These are phyloP conservation scores for Rusavskia elegans DNA, from an alignment of 495 filamentous ascomycete species.

Conservation along the genomic window DNA sequence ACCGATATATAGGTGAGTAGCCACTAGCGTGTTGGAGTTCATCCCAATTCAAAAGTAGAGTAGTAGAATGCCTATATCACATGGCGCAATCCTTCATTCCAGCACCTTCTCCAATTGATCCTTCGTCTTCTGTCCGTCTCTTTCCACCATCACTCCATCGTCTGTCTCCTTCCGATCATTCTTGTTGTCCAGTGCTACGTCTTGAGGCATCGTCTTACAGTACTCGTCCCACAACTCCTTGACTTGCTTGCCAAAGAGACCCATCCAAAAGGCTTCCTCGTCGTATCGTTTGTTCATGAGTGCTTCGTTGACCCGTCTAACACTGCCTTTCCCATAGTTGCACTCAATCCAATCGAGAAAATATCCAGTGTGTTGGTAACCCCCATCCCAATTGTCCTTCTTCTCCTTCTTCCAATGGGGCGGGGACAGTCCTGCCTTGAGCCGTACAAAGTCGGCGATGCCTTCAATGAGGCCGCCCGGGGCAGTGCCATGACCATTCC, in stretches of 20 bases:
- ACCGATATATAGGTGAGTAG: no score
- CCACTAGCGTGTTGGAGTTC: no score
- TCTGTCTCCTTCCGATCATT: no score
- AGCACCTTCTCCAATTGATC: no score
- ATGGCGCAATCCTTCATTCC: no score
- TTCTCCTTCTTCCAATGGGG: constrained; percentile 65
- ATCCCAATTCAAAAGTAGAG: no score
- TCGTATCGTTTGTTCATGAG: constrained; percentile 29
- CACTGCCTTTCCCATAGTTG: constrained; percentile 12
- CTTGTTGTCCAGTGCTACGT: neutral
- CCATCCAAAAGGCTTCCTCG: constrained; percentile 52
- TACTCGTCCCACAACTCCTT: constrained; percentile 65
- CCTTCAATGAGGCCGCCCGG: constrained; percentile 83
- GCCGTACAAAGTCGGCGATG: constrained; percentile 82
- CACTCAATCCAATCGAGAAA: constrained; percentile 49
- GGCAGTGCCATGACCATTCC: constrained; percentile 42
- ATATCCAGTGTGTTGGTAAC: constrained; percentile 85
- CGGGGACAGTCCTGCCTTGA: constrained; percentile 55
- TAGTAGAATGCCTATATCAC: no score
- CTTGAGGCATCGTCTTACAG: constrained; percentile 12
- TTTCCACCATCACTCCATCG: no score
- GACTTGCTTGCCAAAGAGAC: constrained; percentile 47
- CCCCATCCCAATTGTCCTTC: constrained; percentile 63
- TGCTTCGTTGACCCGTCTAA: constrained; percentile 14
- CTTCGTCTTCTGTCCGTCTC: no score